Percentiles rank a stretch among this genome's conserved stretches.
Conservation (phyloP, 164 flowering plant genomes). For the Aristolochia fimbriata region DNA sequence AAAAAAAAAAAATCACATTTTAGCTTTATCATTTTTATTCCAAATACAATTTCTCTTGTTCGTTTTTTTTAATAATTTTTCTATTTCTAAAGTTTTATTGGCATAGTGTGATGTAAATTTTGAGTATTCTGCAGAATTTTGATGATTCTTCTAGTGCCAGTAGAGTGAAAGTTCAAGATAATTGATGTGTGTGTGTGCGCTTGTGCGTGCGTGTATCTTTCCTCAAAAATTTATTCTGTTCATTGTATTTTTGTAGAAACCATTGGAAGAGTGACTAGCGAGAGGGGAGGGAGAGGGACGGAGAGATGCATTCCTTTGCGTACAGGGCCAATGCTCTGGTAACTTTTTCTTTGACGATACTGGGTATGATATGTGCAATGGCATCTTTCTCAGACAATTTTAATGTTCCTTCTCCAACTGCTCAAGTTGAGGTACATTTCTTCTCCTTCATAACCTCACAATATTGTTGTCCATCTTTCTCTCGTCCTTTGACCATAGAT, state of each 20-base stretch:
- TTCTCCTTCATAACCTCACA: not conserved
- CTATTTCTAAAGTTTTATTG: no score
- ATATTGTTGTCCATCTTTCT: not conserved
- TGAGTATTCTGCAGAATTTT: no score
- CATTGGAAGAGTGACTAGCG: not conserved
- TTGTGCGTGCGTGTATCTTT: not conserved
- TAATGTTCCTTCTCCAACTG: slow-evolving; percentile 55
- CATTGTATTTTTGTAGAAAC: no score
- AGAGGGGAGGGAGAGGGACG: not conserved
- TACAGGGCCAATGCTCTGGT: slow-evolving; percentile 75
- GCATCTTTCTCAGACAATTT: slow-evolving; percentile 78
- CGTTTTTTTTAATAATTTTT: no score
- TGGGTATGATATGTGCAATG: slow-evolving; percentile 69
- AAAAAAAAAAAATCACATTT: no score
- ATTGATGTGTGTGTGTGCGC: not conserved
- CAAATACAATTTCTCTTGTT: no score
- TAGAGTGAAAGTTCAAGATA: no score
- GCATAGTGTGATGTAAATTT: no score
- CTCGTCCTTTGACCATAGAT: not conserved
- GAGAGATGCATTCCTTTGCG: slow-evolving; percentile 65
- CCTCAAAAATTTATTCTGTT: no score
- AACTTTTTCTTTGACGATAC: slow-evolving; percentile 65
- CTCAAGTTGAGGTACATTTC: slow-evolving; percentile 47
- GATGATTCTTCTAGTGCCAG: no score
- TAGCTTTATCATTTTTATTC: no score